Evolutionary conservation across 2,329 filamentous ascomycete species (phyloP), one percentile per base, ranked within the genome.

Genomic region (Ophiostoma ulmi): DNA sequence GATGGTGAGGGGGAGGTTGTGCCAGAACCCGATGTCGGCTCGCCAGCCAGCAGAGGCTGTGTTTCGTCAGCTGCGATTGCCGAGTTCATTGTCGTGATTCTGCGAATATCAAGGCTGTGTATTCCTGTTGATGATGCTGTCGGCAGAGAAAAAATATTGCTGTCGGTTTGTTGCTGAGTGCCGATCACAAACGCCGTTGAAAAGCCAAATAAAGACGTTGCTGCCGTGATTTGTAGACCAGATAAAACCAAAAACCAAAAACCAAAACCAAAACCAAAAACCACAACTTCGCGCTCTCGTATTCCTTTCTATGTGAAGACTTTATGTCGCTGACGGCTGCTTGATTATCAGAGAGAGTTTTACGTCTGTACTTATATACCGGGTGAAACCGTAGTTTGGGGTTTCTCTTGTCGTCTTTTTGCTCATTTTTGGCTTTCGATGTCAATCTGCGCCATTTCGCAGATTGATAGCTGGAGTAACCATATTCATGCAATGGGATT

Each of bases 21-120:
- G 5, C 20, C 39, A n/a, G 41, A 48, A 5, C 22, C 61, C 68
- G 17, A 41, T 38, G 52, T 63, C 69, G 44, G n/a, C 65, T 35
- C 39, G 26, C 26, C 67, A 36, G 69, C 67, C 26, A 73, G 72
- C 68, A 73, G 66, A 36, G 72, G 70, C 70, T 48, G 72, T n/a
- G 72, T 72, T 36, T 73, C 72, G 68, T 71, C 70, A 61, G 48
- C 72, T 10, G 58, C 22, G 36, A 26, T 52, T 31, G 38, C 48
- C 70, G 68, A 17, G 39, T 41, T 39, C 38, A 67, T 67, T 17
- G 38, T 63, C 13, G 10, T 11, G 11, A 31, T 13, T 66, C 35
- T 11, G 65, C 35, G n/a, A 5, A 7, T 58, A 26, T 10, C 11
- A 13, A 26, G 10, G 35, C n/a, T 65, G 35, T 1, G 0, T 36